Conservation (phyloP, 139 green algal species). For the Chlorella ohadii region DNA sequence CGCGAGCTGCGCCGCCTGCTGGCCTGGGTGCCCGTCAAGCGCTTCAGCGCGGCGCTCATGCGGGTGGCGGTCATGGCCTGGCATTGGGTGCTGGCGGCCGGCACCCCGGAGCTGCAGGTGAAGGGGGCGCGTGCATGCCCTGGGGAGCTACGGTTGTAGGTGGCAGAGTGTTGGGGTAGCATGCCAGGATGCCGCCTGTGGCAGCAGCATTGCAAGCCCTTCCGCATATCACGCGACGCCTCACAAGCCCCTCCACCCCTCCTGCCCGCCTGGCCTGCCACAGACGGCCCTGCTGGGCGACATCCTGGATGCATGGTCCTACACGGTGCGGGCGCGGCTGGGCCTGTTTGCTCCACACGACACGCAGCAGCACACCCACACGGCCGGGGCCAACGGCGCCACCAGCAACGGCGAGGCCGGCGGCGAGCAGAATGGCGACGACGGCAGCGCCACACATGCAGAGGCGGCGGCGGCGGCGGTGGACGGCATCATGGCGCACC, state of each 20-base stretch:
- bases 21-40: constrained; percentile 47
- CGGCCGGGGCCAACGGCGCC: not conserved
- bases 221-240: not conserved
- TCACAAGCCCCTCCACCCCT: not conserved
- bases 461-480: not conserved
- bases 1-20: constrained; percentile 50
- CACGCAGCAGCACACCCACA: not conserved
- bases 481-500: constrained; percentile 44
- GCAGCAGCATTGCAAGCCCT: not conserved
- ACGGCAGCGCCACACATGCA: not conserved
- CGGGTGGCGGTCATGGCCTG: constrained; percentile 58
- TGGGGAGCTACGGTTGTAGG: too few species aligned
- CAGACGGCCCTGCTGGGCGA: constrained; percentile 64
- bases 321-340: constrained; percentile 52
- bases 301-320: constrained; percentile 62
- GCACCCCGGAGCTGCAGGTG: constrained; percentile 11
- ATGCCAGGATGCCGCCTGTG: not conserved
- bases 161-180: not conserved
- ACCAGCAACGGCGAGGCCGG: not conserved
- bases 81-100: constrained; percentile 67
- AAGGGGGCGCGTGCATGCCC: not conserved
- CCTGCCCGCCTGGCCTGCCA: constrained; percentile 16
- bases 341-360: constrained; percentile 67
- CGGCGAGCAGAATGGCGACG: too few species aligned
- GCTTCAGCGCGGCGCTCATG: constrained; percentile 59